A percentile compares a stretch with the other conserved stretches of the same genome.
These are phyloP conservation scores for Eurotiales sp. DNA, from an alignment of 2,329 filamentous ascomycete genomes.

Conservation along the genomic window DNA sequence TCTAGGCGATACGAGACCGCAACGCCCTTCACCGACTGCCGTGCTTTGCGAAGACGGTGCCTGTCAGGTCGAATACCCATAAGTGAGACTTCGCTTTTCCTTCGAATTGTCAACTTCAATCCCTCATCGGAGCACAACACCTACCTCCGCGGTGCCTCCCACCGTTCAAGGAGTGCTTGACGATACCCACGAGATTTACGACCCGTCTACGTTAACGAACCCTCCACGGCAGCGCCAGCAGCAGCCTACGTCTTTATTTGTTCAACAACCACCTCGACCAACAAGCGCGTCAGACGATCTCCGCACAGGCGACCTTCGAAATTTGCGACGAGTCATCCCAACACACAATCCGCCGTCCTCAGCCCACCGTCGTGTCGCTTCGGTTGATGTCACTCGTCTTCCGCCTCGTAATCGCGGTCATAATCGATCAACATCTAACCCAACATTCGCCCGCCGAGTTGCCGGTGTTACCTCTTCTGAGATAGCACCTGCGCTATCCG, in stretches of 20 bases:
- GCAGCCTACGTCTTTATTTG: constrained; percentile 42
- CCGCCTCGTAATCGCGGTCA: constrained; percentile 29
- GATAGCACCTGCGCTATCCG: constrained; percentile 29
- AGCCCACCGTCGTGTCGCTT: constrained; percentile 39
- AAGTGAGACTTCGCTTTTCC: background rate
- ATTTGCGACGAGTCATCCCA: constrained; percentile 52
- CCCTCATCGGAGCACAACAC: constrained; percentile 20
- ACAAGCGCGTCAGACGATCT: constrained; percentile 52
- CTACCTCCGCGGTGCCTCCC: constrained; percentile 41
- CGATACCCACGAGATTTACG: constrained; percentile 54
- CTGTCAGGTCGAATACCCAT: background rate
- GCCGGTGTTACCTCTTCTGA: constrained; percentile 19
- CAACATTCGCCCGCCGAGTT: constrained; percentile 2
- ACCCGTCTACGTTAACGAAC: constrained; percentile 44
- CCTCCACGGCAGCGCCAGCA: constrained; percentile 46
- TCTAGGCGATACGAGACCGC: constrained; percentile 7
- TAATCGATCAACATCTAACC: constrained; percentile 23
- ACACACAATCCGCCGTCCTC: constrained; percentile 29
- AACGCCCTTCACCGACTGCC: background rate
- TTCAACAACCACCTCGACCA: constrained; percentile 38
- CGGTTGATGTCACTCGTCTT: constrained; percentile 39
- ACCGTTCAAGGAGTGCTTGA: constrained; percentile 41
- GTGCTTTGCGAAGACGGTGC: background rate
- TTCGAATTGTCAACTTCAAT: constrained; percentile 34
- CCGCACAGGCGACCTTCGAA: constrained; percentile 50